Conservation (phyloP, 2,329 filamentous ascomycete species). For the Aspergillus fijiensis region DNA sequence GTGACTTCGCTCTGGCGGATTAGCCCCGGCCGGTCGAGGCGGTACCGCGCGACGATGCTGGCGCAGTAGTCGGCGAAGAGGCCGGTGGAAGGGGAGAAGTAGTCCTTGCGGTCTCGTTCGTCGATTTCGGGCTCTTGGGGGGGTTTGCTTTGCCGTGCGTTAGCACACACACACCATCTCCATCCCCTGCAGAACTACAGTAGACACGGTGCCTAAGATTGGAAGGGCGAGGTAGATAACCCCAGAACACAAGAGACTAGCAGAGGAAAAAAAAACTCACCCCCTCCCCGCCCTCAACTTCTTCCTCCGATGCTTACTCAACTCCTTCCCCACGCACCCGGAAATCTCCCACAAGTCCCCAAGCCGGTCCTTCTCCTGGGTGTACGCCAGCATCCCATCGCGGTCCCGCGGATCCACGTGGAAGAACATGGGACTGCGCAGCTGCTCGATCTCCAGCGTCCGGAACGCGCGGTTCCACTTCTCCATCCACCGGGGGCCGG, state of each 20-base stretch:
- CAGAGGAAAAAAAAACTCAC: slow-evolving; percentile 16
- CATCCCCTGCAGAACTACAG: too few relatives aligned
- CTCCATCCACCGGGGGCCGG: slow-evolving; percentile 64
- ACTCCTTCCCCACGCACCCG: slow-evolving; percentile 73
- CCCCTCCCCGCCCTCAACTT: slow-evolving; percentile 55
- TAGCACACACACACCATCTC: background rate
- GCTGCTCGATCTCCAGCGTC: slow-evolving; percentile 66
- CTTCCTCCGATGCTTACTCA: slow-evolving; percentile 73
- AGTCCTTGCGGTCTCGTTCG: slow-evolving; percentile 67
- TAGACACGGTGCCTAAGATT: too few relatives aligned
- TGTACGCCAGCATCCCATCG: slow-evolving; percentile 69
- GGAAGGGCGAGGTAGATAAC: background rate
- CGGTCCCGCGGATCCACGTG: slow-evolving; percentile 74
- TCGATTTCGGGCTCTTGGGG: slow-evolving; percentile 56
- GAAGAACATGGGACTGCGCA: slow-evolving; percentile 80
- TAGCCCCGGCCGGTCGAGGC: slow-evolving; percentile 51
- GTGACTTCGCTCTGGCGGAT: slow-evolving; percentile 61
- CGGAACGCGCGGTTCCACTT: slow-evolving; percentile 70
- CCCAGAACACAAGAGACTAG: background rate
- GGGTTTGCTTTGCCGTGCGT: slow-evolving; percentile 17
- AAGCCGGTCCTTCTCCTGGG: slow-evolving; percentile 61
- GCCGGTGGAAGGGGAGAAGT: slow-evolving; percentile 62
- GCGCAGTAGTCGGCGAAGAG: slow-evolving; percentile 65
- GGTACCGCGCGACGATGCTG: slow-evolving; percentile 58
- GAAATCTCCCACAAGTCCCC: slow-evolving; percentile 67